Evolutionary conservation across 2,329 filamentous ascomycete genomes (phyloP).

Genomic region (Tolypocladium cylindrosporum): DNA sequence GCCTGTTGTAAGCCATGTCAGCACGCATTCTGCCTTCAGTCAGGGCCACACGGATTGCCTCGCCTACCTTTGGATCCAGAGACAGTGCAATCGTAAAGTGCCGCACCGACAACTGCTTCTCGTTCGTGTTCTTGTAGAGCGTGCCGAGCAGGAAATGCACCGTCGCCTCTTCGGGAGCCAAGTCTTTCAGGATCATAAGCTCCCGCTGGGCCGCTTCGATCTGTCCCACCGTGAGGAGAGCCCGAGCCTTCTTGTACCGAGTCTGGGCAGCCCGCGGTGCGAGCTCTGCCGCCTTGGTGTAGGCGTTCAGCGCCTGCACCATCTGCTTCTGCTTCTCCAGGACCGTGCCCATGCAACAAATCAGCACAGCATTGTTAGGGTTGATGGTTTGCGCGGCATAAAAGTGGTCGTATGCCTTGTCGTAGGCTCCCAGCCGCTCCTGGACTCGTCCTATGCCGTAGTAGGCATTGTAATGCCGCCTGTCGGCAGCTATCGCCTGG

Average conservation of each 20-base stretch:
- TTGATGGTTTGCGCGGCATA: constrained; percentile 82
- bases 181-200: constrained; percentile 77
- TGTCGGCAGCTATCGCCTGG: constrained; percentile 74
- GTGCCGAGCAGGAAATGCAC: constrained; percentile 92
- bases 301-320: constrained; percentile 68
- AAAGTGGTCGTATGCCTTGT: constrained; percentile 88
- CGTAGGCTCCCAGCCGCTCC: constrained; percentile 81
- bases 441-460: constrained; percentile 80
- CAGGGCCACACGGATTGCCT: background rate
- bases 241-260: constrained; percentile 86
- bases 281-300: constrained; percentile 71
- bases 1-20: constrained; percentile 44
- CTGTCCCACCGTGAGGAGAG: constrained; percentile 65
- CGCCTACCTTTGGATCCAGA: constrained; percentile 81
- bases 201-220: constrained; percentile 69
- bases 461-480: constrained; percentile 95
- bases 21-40: background rate
- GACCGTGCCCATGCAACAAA: constrained; percentile 85
- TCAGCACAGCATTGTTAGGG: constrained; percentile 82
- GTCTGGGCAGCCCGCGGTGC: constrained; percentile 74
- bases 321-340: constrained; percentile 82
- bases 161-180: constrained; percentile 89
- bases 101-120: constrained; percentile 72
- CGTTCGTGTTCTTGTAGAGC: constrained; percentile 62
- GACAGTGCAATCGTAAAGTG: constrained; percentile 94